Base-by-base conservation (phyloP, 2,329 filamentous ascomycete species). In the Ascochyta fabae region DNA sequence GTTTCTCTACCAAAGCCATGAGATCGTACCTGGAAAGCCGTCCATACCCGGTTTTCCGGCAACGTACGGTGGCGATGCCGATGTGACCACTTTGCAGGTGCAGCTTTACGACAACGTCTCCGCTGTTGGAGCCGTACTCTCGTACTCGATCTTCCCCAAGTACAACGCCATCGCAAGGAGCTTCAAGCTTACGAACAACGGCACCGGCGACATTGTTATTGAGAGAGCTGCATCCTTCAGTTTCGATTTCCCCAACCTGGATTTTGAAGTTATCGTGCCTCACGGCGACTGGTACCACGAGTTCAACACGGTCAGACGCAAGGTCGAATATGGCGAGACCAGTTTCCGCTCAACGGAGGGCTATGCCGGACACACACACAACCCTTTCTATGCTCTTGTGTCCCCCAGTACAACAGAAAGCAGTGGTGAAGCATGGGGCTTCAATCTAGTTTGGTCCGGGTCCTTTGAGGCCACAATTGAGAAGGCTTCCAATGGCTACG, bases 211-310 rank as follows among this genome's bases (percentile, higher is more conserved):
- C 15, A 81, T 87, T 19, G 80, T 78, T 0, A 75, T 88, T 6
- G 80, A 87, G 53, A 79, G 83, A 57, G 77, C 86, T 3, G 81
- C 85, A 1, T 88, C 85, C 63, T 80, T 88, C 60, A 87, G 84
- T 54, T 78, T 86, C 1, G 86, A 89, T 55, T 75, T 87, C 36
- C 85, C 86, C 0, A 83, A 82, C 47, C 76, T 83, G 19, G 84
- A 88, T 8, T 75, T 86, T 15, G 84, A 88, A 19, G 83, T 89
- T 80, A 75, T 89, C 47, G 82, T 85, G 61, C 76, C 88, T 0
- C 78, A 82, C 1, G 86, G 86, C 1, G 86, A 89, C 56, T 88
- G 86, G 86, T 78, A 83, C 0, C 74, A 84, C 16, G 86, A 88
- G 65, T 81, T 81, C 16, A 82, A 81, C 34, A 79, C 81, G 3